phyloP scores from a whole-genome alignment of 2,329 filamentous ascomycete species.

The Colletotrichum sp. region DNA sequence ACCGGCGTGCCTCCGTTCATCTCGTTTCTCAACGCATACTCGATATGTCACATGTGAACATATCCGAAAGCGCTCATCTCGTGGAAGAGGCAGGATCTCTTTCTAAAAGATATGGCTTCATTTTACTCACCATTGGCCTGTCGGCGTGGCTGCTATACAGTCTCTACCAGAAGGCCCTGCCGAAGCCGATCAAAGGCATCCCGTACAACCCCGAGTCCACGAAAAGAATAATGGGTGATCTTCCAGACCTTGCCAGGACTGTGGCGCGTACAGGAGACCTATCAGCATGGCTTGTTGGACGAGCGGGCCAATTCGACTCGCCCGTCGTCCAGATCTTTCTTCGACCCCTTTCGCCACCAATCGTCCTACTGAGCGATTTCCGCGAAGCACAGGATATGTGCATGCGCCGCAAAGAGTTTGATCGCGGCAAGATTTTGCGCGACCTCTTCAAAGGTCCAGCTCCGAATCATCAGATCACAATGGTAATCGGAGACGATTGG shows the following conservation, averaged over 20 bases:
- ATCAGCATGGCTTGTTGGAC: conserved; percentile 26
- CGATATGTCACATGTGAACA: not conserved
- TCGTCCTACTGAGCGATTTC: conserved; percentile 34
- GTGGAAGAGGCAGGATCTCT: not conserved
- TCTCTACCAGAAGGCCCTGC: conserved; percentile 20
- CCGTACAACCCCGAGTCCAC: not conserved
- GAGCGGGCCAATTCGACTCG: conserved; percentile 25
- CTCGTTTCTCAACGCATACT: not conserved
- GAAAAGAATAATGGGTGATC: not conserved
- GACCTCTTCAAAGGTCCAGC: not conserved
- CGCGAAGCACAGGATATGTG: conserved; percentile 37
- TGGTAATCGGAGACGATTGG: conserved; percentile 31
- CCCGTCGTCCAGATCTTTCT: conserved; percentile 38
- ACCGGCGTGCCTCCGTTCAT: not conserved
- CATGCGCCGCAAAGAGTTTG: conserved; percentile 37
- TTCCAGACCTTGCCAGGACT: not conserved
- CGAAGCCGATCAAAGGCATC: conserved; percentile 10
- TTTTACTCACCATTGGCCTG: not conserved
- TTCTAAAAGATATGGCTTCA: not conserved
- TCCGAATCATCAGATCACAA: conserved; percentile 35
- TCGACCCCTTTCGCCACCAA: conserved; percentile 31
- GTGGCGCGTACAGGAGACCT: not conserved
- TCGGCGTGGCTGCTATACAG: not conserved
- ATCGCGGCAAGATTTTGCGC: conserved; percentile 22
- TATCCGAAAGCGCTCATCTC: not conserved